Evolutionary conservation across 73 alveolate species (phyloP).

Genomic region (Strombidium stylifer): DNA sequence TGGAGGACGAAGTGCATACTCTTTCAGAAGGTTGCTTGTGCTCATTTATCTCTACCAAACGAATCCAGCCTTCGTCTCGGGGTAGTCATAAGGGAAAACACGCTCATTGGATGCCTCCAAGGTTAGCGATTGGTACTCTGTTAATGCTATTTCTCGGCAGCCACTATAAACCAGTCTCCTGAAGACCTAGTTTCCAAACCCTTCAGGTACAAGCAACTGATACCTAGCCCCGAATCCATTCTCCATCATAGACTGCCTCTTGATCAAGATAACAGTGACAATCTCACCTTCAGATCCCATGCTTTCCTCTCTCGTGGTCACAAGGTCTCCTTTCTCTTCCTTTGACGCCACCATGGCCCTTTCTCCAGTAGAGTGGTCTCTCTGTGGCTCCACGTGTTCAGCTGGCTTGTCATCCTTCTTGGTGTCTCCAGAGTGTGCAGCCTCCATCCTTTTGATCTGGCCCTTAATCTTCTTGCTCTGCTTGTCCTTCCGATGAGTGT

Average conservation of each 20-base stretch:
- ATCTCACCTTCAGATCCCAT: neutral
- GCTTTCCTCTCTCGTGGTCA: neutral
- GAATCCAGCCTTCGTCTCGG: neutral
- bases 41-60: conserved; percentile 3
- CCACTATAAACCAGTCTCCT: conserved; percentile 56
- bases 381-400: no score
- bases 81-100: conserved; percentile 17
- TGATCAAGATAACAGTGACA: conserved; percentile 1
- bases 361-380: neutral
- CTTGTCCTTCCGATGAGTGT: conserved; percentile 49
- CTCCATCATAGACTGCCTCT: neutral
- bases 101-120: conserved; percentile 12
- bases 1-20: conserved; percentile 8
- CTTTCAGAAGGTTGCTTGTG: conserved; percentile 44
- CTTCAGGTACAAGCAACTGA: neutral
- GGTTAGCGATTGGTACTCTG: conserved; percentile 20
- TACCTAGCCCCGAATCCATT: conserved; percentile 15
- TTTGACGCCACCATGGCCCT: neutral
- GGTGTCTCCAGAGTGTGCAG: neutral
- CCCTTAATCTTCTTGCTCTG: neutral
- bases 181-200: conserved; percentile 20
- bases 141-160: conserved; percentile 30
- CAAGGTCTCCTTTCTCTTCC: neutral
- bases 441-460: neutral
- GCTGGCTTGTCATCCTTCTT: neutral